Evolutionary conservation across 2,329 filamentous ascomycete genomes (phyloP), one percentile per base, ranked within the genome.

Genomic region (Colletotrichum sp.): DNA sequence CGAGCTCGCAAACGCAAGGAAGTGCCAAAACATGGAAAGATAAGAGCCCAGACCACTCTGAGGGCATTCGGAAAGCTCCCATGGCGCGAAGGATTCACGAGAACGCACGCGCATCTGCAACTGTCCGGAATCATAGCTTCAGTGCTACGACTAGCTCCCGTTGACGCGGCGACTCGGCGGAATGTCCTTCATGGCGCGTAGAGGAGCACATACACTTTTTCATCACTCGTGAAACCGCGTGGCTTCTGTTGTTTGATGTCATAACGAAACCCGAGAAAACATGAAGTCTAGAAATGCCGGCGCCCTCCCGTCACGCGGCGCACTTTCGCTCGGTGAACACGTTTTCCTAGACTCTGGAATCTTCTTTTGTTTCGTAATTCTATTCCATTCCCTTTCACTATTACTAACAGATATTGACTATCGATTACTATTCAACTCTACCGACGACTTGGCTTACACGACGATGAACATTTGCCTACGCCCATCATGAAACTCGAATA

Each of bases 151-250:
- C 65, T 76, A 76, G 74, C 59, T 69, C 64, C 64, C 39, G 59
- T 69, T 52, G 70, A 74, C 21, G 59, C 52, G 62, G 52, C 57
- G 34, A 75, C 34, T 24, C 44, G 70, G 63, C 16, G 15, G n/a
- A 5, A 18, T 59, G 16, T 73, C 49, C 60, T 73, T 63, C 64
- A 63, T 64, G 64, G 59, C 74, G 65, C 57, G 64, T 26, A 39
- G 6, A n/a, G 59, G 24, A 26, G 44, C 15, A 57, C 24, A 63
- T 21, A 64, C 55, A 32, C 55, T 24, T 26, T 44, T 21, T 34
- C 36, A 26, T 28, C 28, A 24, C 44, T 73, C 34, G 64, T 69
- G 73, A 73, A 68, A 73, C 74, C 26, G 55, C 26, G 64, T 68
- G 57, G 70, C 63, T 68, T 52, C 44, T 34, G 36, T 49, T 36